Evolutionary conservation across 78 protist species (phyloP).

Genomic region (Capsaspora owczarzaki): DNA sequence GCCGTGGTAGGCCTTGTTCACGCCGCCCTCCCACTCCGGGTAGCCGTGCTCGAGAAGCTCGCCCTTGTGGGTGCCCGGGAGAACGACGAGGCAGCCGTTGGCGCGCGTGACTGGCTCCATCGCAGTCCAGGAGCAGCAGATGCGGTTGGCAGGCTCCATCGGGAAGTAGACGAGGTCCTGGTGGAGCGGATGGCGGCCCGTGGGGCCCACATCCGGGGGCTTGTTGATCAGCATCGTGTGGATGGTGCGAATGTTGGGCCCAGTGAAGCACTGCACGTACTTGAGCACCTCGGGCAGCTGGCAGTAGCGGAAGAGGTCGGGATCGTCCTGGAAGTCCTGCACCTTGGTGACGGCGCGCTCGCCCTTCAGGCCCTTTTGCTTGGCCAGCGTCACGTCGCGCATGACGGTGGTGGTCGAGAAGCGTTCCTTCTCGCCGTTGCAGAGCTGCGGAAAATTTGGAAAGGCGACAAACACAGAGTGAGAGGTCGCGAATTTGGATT

Average conservation of each 20-base stretch:
- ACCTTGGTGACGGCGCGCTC: constrained; percentile 12
- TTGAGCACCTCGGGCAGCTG: not conserved
- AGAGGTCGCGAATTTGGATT: not conserved
- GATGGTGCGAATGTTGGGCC: not conserved
- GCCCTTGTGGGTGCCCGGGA: constrained; percentile 19
- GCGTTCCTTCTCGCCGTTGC: not conserved
- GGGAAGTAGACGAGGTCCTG: constrained; percentile 2
- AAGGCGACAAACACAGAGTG: no score
- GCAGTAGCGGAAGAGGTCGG: constrained; percentile 6
- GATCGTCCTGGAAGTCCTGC: constrained; percentile 22
- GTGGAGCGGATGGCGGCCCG: constrained; percentile 12
- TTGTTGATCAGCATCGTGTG: constrained; percentile 34
- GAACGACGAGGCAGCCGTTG: constrained; percentile 20
- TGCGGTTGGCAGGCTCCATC: constrained; percentile 4
- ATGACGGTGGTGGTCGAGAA: constrained; percentile 8
- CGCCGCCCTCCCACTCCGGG: constrained; percentile 21
- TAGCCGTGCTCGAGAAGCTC: constrained; percentile 18
- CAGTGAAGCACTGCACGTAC: constrained; percentile 11
- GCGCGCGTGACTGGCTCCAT: not conserved
- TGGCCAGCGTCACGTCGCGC: constrained; percentile 15
- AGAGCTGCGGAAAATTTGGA: not conserved
- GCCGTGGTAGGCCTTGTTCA: constrained; percentile 17
- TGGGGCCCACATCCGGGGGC: constrained; percentile 6
- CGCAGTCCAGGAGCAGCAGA: constrained; percentile 14
- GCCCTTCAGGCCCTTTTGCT: not conserved